Conservation (phyloP, 257 asterid species). For the Linaria vulgaris region DNA sequence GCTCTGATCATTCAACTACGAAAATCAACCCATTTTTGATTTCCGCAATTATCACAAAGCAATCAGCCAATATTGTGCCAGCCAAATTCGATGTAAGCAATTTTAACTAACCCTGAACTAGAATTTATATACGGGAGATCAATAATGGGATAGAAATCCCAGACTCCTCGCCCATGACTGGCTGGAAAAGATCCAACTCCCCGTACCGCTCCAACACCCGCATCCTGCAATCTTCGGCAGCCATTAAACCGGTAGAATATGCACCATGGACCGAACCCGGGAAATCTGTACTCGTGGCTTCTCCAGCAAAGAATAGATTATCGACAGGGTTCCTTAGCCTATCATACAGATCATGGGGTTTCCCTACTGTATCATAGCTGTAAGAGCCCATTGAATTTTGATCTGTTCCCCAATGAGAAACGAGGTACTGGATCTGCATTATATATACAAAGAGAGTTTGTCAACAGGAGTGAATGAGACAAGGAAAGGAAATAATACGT, state of each 20-base stretch:
- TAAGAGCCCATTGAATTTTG: constrained; percentile 72
- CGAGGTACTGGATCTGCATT: constrained; percentile 77
- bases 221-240: constrained; percentile 93
- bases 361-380: constrained; percentile 78
- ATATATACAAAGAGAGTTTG: neutral
- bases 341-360: constrained; percentile 77
- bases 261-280: constrained; percentile 98
- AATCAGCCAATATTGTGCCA: constrained; percentile 29
- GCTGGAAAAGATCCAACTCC: constrained; percentile 70
- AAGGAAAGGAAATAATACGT: neutral
- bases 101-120: neutral
- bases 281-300: constrained; percentile 72
- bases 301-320: constrained; percentile 88
- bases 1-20: constrained; percentile 60
- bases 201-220: constrained; percentile 83
- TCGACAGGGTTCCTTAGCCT: constrained; percentile 80
- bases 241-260: constrained; percentile 79
- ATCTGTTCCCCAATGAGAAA: constrained; percentile 88
- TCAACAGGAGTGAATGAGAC: neutral
- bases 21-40: constrained; percentile 16
- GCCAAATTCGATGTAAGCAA: constrained; percentile 5
- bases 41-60: constrained; percentile 57
- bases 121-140: constrained; percentile 62
- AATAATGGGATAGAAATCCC: constrained; percentile 49
- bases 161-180: constrained; percentile 65